Base-by-base conservation (phyloP, 1,139 yeast species). In the Pichia sp. region DNA sequence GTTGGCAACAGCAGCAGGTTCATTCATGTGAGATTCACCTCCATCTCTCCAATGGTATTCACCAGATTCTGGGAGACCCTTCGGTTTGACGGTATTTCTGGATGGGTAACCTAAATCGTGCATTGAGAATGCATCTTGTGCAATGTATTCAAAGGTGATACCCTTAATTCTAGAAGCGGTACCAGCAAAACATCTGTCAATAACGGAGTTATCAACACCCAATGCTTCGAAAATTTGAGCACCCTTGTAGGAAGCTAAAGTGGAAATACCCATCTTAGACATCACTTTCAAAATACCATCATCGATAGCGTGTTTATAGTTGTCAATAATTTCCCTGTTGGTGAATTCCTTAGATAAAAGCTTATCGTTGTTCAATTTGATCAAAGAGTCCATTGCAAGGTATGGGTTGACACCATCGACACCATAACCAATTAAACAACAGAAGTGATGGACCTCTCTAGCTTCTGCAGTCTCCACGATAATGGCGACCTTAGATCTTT, bases 191-290 rank as follows among this genome's bases (percentile, higher is more conserved):
- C 97, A 88, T 54, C 88, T 72, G 66, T 91, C 97, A 52, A 88
- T 85, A 34, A 91, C 97, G 17, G 94, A 77, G 62, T 87, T 87
- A 60, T 91, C 97, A 46, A 91, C 77, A 63, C 98, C 98, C 46
- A 91, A 70, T 38, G 95, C 95, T 64, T 91, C 98, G 59, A 91
- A 91, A 55, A 91, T 91, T 65, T 91, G 98, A 17, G 98, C 98
- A 62, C 97, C 98, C 64, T 91, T 91, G 66, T 91, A 91, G 17
- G 96, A 85, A 18, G 96, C 96, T 59, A 91, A 70, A 24, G 98
- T 91, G 27, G 97, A 88, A 52, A 91, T 91, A 70, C 98, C 98
- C 97, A 91, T 91, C 70, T 91, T 91, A 31, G 96, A 85, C 98
- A 91, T 91, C 44, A 91, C 96, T 67, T 91, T 91, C 56, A 86